phyloP scores from a whole-genome alignment of 305 asterid species.

The Solanum aculeatissimum region DNA sequence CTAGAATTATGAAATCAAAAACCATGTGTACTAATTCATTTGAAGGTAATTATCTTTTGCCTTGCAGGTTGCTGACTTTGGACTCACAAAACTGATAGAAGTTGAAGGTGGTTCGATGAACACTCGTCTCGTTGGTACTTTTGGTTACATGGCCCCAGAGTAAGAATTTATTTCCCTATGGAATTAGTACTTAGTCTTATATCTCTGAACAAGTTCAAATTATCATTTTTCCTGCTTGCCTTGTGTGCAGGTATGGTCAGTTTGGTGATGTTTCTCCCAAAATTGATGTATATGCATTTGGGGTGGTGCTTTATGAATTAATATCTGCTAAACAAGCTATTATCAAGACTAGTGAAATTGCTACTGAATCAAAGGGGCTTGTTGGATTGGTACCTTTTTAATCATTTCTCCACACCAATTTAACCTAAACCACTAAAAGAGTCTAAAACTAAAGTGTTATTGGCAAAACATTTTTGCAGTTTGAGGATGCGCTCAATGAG shows the following conservation, averaged over 20 bases:
- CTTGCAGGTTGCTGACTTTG: slow-evolving; percentile 86
- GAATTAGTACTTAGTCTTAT: not conserved
- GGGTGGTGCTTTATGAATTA: slow-evolving; percentile 68
- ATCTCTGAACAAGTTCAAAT: not conserved
- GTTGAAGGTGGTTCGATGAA: slow-evolving; percentile 60
- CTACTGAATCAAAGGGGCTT: slow-evolving; percentile 57
- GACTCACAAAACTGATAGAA: slow-evolving; percentile 69
- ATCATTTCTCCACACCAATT: not conserved
- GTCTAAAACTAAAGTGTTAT: not conserved
- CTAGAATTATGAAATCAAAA: not conserved
- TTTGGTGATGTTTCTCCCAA: slow-evolving; percentile 71
- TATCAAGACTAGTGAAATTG: slow-evolving; percentile 39
- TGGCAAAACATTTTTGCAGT: slow-evolving; percentile 24
- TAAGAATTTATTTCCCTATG: slow-evolving; percentile 11
- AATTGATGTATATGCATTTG: slow-evolving; percentile 75
- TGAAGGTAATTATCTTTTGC: not conserved
- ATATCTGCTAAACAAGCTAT: slow-evolving; percentile 76
- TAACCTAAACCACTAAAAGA: not conserved
- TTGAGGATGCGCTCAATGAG: slow-evolving; percentile 50
- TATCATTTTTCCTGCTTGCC: not conserved
- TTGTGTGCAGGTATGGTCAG: slow-evolving; percentile 52
- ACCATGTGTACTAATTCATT: not conserved
- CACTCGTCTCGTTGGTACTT: slow-evolving; percentile 76
- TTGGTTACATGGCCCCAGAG: slow-evolving; percentile 95
- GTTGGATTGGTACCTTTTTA: slow-evolving; percentile 47